Evolutionary conservation across 345 rosid species (phyloP).

Genomic region (Hevea brasiliensis): DNA sequence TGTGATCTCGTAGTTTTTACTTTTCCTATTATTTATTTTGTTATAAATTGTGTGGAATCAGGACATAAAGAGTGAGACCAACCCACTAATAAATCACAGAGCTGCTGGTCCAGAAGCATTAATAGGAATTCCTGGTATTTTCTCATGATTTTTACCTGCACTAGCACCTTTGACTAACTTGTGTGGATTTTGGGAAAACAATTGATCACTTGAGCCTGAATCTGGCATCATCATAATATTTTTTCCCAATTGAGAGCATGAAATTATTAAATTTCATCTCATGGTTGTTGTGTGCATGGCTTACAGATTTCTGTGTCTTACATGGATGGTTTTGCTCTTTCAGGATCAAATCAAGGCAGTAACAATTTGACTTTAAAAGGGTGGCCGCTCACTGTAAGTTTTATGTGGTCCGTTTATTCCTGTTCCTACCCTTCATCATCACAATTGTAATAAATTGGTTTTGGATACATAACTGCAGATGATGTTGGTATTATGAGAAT

Average conservation of each 20-base stretch:
- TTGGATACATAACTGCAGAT: no score
- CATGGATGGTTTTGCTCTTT: slow-evolving; percentile 4
- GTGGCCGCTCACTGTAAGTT: slow-evolving; percentile 89
- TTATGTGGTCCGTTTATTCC: slow-evolving; percentile 1
- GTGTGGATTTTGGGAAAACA: slow-evolving; percentile 11
- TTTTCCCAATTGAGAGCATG: not conserved
- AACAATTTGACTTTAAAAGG: slow-evolving; percentile 92
- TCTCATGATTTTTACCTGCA: slow-evolving; percentile 2
- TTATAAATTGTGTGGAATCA: slow-evolving; percentile 42
- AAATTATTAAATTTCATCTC: not conserved
- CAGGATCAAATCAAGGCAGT: slow-evolving; percentile 90
- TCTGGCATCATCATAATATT: not conserved
- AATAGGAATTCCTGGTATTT: slow-evolving; percentile 84
- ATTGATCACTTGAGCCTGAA: slow-evolving; percentile 8
- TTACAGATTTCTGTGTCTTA: slow-evolving; percentile 17
- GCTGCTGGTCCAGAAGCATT: slow-evolving; percentile 82
- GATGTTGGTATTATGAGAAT: no score
- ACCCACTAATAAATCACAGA: slow-evolving; percentile 82
- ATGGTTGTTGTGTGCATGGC: slow-evolving; percentile 1
- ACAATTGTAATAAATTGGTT: not conserved
- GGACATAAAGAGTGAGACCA: slow-evolving; percentile 91
- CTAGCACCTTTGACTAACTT: slow-evolving; percentile 6
- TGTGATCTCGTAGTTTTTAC: not conserved
- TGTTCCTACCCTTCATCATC: not conserved
- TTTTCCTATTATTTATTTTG: slow-evolving; percentile 8